These are phyloP conservation scores for Scheffersomyces illinoinensis DNA, from an alignment of 1,139 yeast genomes.

Conservation along the genomic window DNA sequence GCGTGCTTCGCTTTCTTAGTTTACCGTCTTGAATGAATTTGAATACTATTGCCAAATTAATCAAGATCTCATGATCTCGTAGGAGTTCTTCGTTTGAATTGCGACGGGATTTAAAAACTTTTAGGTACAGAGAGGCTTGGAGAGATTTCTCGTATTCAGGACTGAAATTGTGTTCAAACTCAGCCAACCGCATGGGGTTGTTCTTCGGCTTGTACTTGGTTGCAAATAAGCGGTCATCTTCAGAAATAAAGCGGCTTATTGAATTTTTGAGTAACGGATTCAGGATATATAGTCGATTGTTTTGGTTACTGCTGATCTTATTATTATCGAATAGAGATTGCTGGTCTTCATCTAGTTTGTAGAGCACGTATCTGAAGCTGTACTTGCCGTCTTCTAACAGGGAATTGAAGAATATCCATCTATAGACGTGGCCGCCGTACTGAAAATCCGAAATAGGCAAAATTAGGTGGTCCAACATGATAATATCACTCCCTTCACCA, in stretches of 20 bases:
- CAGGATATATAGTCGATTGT: neutral
- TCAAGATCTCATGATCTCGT: neutral
- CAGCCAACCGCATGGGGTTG: neutral
- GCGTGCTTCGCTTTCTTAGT: neutral
- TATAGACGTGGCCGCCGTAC: neutral
- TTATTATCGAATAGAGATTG: neutral
- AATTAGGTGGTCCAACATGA: neutral
- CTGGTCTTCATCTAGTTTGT: neutral
- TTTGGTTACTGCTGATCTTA: neutral
- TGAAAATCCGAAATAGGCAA: neutral
- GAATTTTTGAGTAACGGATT: neutral
- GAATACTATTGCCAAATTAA: neutral
- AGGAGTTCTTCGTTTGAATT: neutral
- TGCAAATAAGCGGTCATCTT: neutral
- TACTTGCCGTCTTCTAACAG: neutral
- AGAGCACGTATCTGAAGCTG: neutral
- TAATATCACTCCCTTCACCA: neutral
- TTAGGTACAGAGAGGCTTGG: neutral
- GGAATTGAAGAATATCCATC: neutral
- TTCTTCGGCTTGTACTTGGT: neutral
- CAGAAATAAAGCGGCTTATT: neutral
- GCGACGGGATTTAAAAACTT: neutral
- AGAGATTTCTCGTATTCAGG: neutral
- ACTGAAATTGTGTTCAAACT: neutral
- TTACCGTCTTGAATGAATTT: neutral